Base-by-base conservation (phyloP, 257 asterid species). In the Gentiana straminea region DNA sequence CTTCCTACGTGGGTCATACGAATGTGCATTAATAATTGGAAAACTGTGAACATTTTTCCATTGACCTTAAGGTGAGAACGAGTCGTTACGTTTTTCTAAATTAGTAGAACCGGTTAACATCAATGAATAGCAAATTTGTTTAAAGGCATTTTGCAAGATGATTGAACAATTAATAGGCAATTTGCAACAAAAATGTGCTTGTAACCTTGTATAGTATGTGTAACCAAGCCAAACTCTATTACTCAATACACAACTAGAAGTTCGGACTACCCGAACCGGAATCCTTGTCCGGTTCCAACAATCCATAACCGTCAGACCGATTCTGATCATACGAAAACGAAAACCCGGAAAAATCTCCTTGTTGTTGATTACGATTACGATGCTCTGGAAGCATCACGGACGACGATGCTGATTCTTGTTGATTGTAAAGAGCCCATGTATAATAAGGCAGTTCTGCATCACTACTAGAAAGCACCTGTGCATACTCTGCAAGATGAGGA, bases 401-500 rank as follows among this genome's bases (percentile, higher is more conserved):
- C 3, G 12, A 12, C 5, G 68, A 47, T 4, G 54, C 38, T 8
- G 13, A 34, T 8, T 44, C 24, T 9, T 59, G 57, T 7, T 67
- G 65, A 56, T 54, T 49, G 32, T 77, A 77, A 37, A 83, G 80
- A 24, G 79, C 87, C 0, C 87, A 75, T 57, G 81, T 59, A 52
- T 58, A 59, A 56, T 73, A 81, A 51, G 95, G 86, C 13, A 86
- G 61, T 2, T 86, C 86, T 0, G 79, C 83, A 46, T 86, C 95
- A 5, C 61, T 70, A 68, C 94, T 79, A 1, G 94, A 86, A 7
- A 86, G 77, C 7, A 86, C 49, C 55, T 81, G 86, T 0, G 95
- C 95, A 41, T 86, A 86, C 51, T 83, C 83, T 39, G 65, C 77
- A 50, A 86, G 88, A 39, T 81, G 80, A 2, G 95, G 95, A 8